Evolutionary conservation across 2,329 filamentous ascomycete genomes (phyloP).

Genomic region (Aureobasidium sp.): DNA sequence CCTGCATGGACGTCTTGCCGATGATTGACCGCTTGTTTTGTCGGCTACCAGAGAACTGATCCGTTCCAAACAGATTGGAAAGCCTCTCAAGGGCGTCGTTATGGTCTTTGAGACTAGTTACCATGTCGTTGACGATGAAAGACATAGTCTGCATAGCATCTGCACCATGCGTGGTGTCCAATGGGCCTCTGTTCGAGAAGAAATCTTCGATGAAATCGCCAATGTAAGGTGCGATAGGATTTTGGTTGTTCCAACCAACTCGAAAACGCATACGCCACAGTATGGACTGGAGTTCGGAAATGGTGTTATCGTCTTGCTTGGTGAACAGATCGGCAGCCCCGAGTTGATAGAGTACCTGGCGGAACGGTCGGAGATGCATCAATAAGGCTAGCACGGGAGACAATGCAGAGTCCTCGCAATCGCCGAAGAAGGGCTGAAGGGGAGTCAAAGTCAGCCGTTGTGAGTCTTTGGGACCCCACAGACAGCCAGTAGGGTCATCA

Average conservation of each 20-base stretch:
- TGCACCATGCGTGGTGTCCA: slow-evolving; percentile 62
- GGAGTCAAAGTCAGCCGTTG: slow-evolving; percentile 64
- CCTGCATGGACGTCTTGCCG: slow-evolving; percentile 40
- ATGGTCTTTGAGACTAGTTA: neutral
- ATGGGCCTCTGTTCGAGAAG: neutral
- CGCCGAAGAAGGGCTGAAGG: slow-evolving; percentile 50
- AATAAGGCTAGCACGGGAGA: slow-evolving; percentile 61
- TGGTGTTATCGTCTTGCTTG: neutral
- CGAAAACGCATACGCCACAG: slow-evolving; percentile 18
- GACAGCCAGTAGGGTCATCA: slow-evolving; percentile 64
- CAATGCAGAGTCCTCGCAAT: neutral
- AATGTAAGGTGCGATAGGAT: neutral
- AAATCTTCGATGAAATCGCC: neutral
- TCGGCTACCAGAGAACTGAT: neutral
- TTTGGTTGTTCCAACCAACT: neutral
- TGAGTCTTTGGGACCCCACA: slow-evolving; percentile 48
- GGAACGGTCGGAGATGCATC: slow-evolving; percentile 66
- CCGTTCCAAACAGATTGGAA: neutral
- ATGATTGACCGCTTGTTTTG: neutral
- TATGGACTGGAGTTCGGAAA: neutral
- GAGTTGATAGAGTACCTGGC: slow-evolving; percentile 58
- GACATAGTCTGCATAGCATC: slow-evolving; percentile 4
- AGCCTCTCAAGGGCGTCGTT: neutral
- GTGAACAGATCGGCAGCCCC: neutral
- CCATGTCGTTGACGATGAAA: neutral